These are phyloP conservation scores for Spizellomyces sp. DNA, from an alignment of 192 early-diverging fungal genomes.

Conservation along the genomic window DNA sequence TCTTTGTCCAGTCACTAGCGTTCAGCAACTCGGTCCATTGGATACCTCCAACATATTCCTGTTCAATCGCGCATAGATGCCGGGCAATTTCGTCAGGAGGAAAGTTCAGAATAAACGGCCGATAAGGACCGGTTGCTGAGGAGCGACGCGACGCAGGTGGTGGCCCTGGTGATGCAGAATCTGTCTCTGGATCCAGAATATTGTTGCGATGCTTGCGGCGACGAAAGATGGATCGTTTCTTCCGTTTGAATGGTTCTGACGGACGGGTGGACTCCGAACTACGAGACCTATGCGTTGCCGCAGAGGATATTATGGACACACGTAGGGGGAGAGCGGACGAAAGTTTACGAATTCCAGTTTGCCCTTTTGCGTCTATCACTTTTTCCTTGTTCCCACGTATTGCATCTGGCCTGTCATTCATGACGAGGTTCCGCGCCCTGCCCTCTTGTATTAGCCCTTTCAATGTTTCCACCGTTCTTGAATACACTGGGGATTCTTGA, in stretches of 20 bases:
- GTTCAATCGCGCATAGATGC: conserved; percentile 19
- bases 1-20: conserved; percentile 3
- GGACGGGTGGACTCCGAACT: neutral
- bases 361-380: neutral
- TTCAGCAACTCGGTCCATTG: conserved; percentile 20
- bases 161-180: neutral
- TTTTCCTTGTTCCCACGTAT: too few relatives aligned
- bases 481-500: neutral
- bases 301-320: neutral
- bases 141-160: neutral
- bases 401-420: too few relatives aligned
- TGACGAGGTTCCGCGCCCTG: neutral
- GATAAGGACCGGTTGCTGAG: neutral
- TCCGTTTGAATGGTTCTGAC: neutral
- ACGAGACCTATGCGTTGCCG: neutral
- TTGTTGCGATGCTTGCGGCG: neutral
- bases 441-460: neutral
- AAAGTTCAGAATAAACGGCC: neutral
- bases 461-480: neutral
- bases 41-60: conserved; percentile 4
- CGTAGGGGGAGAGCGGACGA: neutral
- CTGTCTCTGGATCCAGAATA: neutral
- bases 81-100: conserved; percentile 20
- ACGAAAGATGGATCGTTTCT: neutral
- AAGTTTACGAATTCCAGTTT: neutral